These are phyloP conservation scores for Tetracladium maxilliforme DNA, from an alignment of 2,329 filamentous ascomycete species.

Conservation along the genomic window DNA sequence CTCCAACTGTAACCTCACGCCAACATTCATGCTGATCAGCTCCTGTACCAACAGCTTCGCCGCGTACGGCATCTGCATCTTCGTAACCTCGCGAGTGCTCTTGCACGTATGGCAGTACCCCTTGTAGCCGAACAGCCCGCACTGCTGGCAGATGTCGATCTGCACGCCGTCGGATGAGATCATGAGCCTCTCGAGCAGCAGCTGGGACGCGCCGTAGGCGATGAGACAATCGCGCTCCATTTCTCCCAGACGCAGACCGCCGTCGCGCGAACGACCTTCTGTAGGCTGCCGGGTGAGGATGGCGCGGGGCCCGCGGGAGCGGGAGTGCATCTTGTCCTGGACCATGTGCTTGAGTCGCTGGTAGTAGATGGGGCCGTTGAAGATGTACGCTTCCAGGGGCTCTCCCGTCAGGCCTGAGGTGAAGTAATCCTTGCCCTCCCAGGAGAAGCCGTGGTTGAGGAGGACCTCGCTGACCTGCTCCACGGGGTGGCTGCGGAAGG, in stretches of 20 bases:
- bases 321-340: conserved; percentile 98
- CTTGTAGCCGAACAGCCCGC: conserved; percentile 88
- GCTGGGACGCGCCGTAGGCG: conserved; percentile 86
- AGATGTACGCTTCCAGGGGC: conserved; percentile 86
- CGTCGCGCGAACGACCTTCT: conserved; percentile 83
- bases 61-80: conserved; percentile 95
- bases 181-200: conserved; percentile 89
- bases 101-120: conserved; percentile 92
- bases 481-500: conserved; percentile 69
- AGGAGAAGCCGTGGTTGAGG: conserved; percentile 80
- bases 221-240: conserved; percentile 99
- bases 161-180: conserved; percentile 79
- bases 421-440: conserved; percentile 94
- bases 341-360: conserved; percentile 99
- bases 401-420: conserved; percentile 93
- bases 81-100: conserved; percentile 68
- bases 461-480: conserved; percentile 81
- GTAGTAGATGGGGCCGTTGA: conserved; percentile 98
- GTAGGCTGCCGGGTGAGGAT: conserved; percentile 92
- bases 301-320: conserved; percentile 75
- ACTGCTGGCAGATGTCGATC: conserved; percentile 87
- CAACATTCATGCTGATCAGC: conserved; percentile 97
- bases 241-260: conserved; percentile 85
- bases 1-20: conserved; percentile 75
- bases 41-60: conserved; percentile 95